Evolutionary conservation across 2,329 filamentous ascomycete species (phyloP).

Genomic region (Ophiostoma populinum): DNA sequence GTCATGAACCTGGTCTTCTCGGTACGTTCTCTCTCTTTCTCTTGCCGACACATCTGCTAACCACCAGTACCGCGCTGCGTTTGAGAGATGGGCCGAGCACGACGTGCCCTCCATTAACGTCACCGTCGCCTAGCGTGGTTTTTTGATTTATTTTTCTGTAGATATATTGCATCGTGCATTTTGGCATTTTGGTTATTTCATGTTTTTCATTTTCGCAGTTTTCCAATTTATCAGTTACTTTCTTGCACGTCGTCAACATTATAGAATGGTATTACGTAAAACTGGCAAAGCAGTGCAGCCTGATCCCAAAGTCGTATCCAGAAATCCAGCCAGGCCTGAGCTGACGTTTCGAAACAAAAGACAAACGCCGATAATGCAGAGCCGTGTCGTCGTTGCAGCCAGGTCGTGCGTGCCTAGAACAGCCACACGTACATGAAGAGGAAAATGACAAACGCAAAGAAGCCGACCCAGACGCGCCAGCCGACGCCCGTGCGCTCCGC

Average conservation of each 20-base stretch:
- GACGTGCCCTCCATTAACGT: background rate
- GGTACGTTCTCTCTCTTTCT: slow-evolving; percentile 1
- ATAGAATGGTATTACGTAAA: too few species aligned
- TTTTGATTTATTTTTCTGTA: too few species aligned
- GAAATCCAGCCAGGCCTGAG: too few species aligned
- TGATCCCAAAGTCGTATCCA: too few species aligned
- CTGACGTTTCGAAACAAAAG: background rate
- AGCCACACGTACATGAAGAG: slow-evolving; percentile 91
- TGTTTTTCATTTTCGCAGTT: background rate
- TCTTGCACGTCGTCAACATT: too few species aligned
- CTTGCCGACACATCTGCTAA: background rate
- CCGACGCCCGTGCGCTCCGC: slow-evolving; percentile 84
- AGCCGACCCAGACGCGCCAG: slow-evolving; percentile 85
- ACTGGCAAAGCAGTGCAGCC: too few species aligned
- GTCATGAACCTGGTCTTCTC: slow-evolving; percentile 81
- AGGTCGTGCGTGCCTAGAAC: slow-evolving; percentile 36
- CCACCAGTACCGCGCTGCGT: slow-evolving; percentile 10
- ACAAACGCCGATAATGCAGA: background rate
- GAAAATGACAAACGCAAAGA: slow-evolving; percentile 67
- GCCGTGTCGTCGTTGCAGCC: background rate
- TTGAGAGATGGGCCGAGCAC: slow-evolving; percentile 10
- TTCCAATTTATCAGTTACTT: background rate
- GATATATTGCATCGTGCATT: background rate
- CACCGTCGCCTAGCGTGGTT: too few species aligned
- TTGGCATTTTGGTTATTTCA: background rate